phyloP scores from a whole-genome alignment of 2,329 filamentous ascomycete genomes.

The Xylariaceae sp. region DNA sequence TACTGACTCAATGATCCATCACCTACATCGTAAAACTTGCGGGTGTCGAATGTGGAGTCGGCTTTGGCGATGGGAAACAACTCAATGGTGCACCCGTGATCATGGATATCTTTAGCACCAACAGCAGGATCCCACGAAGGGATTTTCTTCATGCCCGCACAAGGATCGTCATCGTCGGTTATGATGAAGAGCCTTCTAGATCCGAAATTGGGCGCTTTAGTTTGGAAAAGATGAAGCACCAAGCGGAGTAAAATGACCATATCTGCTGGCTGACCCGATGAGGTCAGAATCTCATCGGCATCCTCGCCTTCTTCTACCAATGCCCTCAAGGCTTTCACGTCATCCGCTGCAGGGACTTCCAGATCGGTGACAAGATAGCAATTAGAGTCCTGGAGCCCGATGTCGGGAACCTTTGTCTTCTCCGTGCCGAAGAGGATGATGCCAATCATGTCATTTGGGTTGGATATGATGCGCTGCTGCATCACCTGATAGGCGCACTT shows the following conservation, averaged over 20 bases:
- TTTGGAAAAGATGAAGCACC: slow-evolving; percentile 94
- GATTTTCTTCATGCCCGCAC: slow-evolving; percentile 68
- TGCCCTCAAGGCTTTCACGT: slow-evolving; percentile 73
- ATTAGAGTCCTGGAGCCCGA: slow-evolving; percentile 67
- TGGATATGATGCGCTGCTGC: slow-evolving; percentile 97
- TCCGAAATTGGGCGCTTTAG: slow-evolving; percentile 87
- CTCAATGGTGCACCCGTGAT: slow-evolving; percentile 85
- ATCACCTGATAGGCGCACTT: slow-evolving; percentile 94
- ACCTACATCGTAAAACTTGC: slow-evolving; percentile 84
- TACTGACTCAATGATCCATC: not conserved
- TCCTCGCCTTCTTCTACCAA: slow-evolving; percentile 76
- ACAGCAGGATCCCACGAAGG: slow-evolving; percentile 73
- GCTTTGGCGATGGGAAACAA: slow-evolving; percentile 79
- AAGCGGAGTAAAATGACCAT: slow-evolving; percentile 93
- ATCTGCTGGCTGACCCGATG: slow-evolving; percentile 62
- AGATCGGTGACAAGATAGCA: slow-evolving; percentile 90
- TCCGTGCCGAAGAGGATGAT: slow-evolving; percentile 85
- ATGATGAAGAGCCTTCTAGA: slow-evolving; percentile 92
- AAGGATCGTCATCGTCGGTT: slow-evolving; percentile 88
- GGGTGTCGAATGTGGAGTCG: slow-evolving; percentile 68
- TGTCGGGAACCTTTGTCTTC: slow-evolving; percentile 36
- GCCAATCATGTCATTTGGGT: slow-evolving; percentile 95
- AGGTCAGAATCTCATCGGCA: slow-evolving; percentile 61
- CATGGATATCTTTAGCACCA: slow-evolving; percentile 89
- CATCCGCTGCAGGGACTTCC: slow-evolving; percentile 77